These are phyloP conservation scores for Lagerstroemia speciosa DNA, from an alignment of 345 rosid genomes.

Conservation along the genomic window DNA sequence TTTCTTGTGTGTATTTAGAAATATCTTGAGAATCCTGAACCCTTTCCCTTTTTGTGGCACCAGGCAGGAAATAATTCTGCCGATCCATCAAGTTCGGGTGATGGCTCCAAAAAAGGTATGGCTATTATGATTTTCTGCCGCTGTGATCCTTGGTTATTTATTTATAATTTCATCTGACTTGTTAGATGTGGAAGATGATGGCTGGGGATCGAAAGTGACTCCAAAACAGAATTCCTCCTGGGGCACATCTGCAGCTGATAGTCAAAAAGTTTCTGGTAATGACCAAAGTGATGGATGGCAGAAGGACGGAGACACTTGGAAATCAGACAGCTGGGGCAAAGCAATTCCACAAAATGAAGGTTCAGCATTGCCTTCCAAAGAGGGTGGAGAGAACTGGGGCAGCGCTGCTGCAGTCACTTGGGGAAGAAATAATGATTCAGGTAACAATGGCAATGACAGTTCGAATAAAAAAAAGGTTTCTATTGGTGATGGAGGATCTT, in stretches of 20 bases:
- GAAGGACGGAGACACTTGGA: constrained; percentile 39
- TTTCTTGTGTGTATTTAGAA: constrained; percentile 1
- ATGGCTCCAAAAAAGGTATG: constrained; percentile 20
- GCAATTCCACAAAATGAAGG: constrained; percentile 15
- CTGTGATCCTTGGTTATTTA: background rate
- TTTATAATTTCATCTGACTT: background rate
- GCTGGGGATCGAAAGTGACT: constrained; percentile 34
- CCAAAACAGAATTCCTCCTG: constrained; percentile 37
- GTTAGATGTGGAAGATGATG: constrained; percentile 27
- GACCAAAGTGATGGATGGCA: constrained; percentile 36
- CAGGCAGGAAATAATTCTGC: constrained; percentile 18
- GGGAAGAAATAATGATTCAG: constrained; percentile 16
- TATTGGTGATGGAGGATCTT: constrained; percentile 14
- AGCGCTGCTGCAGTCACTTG: constrained; percentile 18
- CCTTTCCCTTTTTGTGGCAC: constrained; percentile 16
- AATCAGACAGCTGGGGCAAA: constrained; percentile 45
- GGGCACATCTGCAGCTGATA: constrained; percentile 37
- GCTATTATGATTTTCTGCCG: background rate
- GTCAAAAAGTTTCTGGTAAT: constrained; percentile 21
- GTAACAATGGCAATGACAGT: background rate
- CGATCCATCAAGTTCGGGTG: constrained; percentile 15
- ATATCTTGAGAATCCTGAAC: background rate
- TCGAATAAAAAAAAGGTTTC: constrained; percentile 19
- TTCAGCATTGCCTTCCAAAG: constrained; percentile 16
- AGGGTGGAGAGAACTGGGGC: constrained; percentile 27